phyloP scores from a whole-genome alignment of 1,284 basidiomycete genomes.

The Mycena sp. region DNA sequence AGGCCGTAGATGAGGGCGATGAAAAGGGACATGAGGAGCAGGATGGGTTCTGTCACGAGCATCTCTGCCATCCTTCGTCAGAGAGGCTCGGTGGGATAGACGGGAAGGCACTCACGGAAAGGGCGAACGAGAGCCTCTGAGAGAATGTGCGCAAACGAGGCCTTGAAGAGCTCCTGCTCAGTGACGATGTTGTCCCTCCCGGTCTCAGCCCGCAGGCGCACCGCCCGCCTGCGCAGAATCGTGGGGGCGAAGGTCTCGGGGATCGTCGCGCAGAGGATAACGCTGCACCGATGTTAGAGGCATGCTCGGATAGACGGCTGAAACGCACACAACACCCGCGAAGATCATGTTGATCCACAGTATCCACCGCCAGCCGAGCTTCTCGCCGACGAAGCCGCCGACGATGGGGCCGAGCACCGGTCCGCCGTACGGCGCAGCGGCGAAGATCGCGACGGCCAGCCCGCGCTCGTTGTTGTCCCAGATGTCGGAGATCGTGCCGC shows the following conservation, averaged over 20 bases:
- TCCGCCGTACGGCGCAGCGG: constrained; percentile 34
- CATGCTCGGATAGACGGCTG: neutral
- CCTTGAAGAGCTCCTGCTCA: constrained; percentile 49
- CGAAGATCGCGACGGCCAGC: constrained; percentile 32
- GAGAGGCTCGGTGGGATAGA: constrained; percentile 41
- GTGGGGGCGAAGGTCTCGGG: constrained; percentile 56
- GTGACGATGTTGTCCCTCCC: constrained; percentile 47
- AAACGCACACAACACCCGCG: constrained; percentile 43
- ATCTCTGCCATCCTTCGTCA: constrained; percentile 43
- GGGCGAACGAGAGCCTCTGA: constrained; percentile 45
- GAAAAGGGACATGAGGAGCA: constrained; percentile 27
- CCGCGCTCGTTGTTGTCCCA: constrained; percentile 36
- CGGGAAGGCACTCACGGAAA: constrained; percentile 39
- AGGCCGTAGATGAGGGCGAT: constrained; percentile 28
- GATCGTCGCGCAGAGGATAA: constrained; percentile 31
- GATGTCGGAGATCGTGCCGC: constrained; percentile 43
- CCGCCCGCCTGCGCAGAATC: constrained; percentile 53
- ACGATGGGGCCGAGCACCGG: constrained; percentile 54
- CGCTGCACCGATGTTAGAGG: constrained; percentile 6
- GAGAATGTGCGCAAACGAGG: constrained; percentile 35
- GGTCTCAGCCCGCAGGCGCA: constrained; percentile 47
- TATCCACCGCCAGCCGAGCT: constrained; percentile 55
- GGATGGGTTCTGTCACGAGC: constrained; percentile 24
- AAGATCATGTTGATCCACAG: constrained; percentile 58
- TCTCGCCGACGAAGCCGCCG: constrained; percentile 48